Percentiles rank a stretch among this genome's conserved stretches.
These are phyloP conservation scores for Metschnikowia lochheadii DNA, from an alignment of 805 yeast genomes.

Conservation along the genomic window DNA sequence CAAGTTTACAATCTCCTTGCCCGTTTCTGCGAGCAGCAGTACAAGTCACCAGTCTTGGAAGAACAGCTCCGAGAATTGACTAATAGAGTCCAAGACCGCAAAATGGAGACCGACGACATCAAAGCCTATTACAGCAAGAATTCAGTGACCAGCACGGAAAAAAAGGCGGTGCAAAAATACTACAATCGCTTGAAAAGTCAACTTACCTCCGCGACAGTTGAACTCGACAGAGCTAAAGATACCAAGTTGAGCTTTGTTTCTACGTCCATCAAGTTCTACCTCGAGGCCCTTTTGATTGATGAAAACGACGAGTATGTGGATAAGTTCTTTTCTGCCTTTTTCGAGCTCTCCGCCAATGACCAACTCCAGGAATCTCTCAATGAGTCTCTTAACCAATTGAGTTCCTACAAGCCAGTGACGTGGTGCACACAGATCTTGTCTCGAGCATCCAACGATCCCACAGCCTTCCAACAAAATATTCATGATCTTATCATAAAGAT, in stretches of 20 bases:
- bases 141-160: constrained; percentile 41
- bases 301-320: constrained; percentile 55
- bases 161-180: constrained; percentile 50
- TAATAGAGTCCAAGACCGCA: constrained; percentile 38
- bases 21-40: constrained; percentile 66
- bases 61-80: constrained; percentile 43
- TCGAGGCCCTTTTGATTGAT: constrained; percentile 46
- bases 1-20: constrained; percentile 60
- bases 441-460: constrained; percentile 47
- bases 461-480: constrained; percentile 54
- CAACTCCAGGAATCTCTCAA: constrained; percentile 42
- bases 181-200: constrained; percentile 47
- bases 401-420: constrained; percentile 60
- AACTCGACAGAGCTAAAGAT: constrained; percentile 35
- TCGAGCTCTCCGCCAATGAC: constrained; percentile 51
- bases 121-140: constrained; percentile 40
- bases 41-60: constrained; percentile 40
- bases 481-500: constrained; percentile 44
- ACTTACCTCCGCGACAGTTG: constrained; percentile 46
- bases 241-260: constrained; percentile 43
- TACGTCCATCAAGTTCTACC: constrained; percentile 56
- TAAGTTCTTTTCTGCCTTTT: constrained; percentile 80
- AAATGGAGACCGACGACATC: constrained; percentile 48
- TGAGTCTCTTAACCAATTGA: constrained; percentile 38
- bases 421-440: constrained; percentile 86